phyloP scores from a whole-genome alignment of 2,329 filamentous ascomycete genomes.

The Fusarium avenaceum region DNA sequence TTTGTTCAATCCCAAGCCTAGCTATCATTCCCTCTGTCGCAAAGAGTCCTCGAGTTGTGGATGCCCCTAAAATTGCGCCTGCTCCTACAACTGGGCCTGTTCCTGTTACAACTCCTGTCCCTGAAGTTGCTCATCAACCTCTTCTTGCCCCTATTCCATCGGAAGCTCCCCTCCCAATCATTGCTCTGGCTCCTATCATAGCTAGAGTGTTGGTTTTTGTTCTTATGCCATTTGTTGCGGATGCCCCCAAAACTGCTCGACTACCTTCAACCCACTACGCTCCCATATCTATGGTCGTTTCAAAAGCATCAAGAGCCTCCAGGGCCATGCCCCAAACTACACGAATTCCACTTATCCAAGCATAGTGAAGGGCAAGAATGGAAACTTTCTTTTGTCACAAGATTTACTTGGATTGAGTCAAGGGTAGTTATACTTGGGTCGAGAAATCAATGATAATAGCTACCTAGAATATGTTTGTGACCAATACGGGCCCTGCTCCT shows the following conservation, averaged over 20 bases:
- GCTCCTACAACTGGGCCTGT: conserved; percentile 1
- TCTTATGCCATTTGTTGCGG: conserved; percentile 12
- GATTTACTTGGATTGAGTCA: not conserved
- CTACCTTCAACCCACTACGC: conserved; percentile 16
- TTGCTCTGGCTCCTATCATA: conserved; percentile 32
- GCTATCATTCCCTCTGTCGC: conserved; percentile 1
- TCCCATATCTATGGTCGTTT: conserved; percentile 21
- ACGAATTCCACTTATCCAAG: conserved; percentile 1
- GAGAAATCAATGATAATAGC: too few species aligned
- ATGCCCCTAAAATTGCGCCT: not conserved
- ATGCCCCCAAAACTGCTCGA: conserved; percentile 12
- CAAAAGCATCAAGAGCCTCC: not conserved
- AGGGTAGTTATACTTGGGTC: not conserved
- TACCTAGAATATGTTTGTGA: too few species aligned
- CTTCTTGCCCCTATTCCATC: conserved; percentile 20
- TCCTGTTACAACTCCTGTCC: conserved; percentile 13
- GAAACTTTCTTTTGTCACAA: not conserved
- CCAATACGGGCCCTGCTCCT: too few species aligned
- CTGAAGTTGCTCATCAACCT: conserved; percentile 18
- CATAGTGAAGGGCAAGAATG: not conserved
- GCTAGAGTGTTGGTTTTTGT: conserved; percentile 12
- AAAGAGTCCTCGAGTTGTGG: conserved; percentile 1
- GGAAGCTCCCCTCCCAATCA: conserved; percentile 26
- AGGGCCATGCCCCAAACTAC: not conserved
- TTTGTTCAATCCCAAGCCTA: not conserved